Percentiles rank a stretch among this genome's conserved stretches.
These are phyloP conservation scores for Hypoxylon sp. DNA, from an alignment of 2,329 filamentous ascomycete species.

Conservation along the genomic window DNA sequence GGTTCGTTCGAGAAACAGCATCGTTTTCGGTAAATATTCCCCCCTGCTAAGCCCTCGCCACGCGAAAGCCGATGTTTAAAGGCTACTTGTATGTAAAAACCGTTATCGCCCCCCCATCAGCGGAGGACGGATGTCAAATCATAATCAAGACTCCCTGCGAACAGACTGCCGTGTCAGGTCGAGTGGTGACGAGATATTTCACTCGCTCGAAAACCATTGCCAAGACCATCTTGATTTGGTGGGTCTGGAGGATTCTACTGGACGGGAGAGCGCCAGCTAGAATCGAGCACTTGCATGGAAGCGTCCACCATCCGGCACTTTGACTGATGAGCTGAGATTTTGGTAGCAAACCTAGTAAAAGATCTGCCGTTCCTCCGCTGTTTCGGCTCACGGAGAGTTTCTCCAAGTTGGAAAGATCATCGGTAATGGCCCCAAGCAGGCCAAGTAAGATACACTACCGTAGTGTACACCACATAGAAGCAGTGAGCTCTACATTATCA, in stretches of 20 bases:
- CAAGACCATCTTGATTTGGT: constrained; percentile 29
- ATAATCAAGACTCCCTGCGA: constrained; percentile 2
- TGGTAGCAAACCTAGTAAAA: constrained; percentile 16
- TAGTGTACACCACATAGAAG: constrained; percentile 3
- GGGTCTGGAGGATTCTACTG: constrained; percentile 23
- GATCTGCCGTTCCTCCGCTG: constrained; percentile 12
- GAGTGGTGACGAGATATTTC: constrained; percentile 10
- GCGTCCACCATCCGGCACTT: constrained; percentile 22
- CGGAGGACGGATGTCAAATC: neutral
- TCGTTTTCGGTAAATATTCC: constrained; percentile 14
- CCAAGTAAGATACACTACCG: constrained; percentile 13
- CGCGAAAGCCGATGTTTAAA: constrained; percentile 11
- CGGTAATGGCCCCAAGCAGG: constrained; percentile 3
- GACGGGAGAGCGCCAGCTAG: constrained; percentile 33
- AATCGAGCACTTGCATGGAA: constrained; percentile 31
- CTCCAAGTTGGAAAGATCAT: constrained; percentile 25
- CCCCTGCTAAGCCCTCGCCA: constrained; percentile 4
- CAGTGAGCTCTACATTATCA: constrained; percentile 9
- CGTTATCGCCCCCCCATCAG: constrained; percentile 6
- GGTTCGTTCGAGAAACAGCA: constrained; percentile 25
- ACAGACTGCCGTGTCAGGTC: constrained; percentile 20
- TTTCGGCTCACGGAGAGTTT: constrained; percentile 21
- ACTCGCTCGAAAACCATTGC: constrained; percentile 6
- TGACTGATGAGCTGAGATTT: constrained; percentile 17
- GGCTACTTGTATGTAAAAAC: constrained; percentile 12